Evolutionary conservation across 2,329 filamentous ascomycete species (phyloP).

Genomic region (Trichoderma guizhouense): DNA sequence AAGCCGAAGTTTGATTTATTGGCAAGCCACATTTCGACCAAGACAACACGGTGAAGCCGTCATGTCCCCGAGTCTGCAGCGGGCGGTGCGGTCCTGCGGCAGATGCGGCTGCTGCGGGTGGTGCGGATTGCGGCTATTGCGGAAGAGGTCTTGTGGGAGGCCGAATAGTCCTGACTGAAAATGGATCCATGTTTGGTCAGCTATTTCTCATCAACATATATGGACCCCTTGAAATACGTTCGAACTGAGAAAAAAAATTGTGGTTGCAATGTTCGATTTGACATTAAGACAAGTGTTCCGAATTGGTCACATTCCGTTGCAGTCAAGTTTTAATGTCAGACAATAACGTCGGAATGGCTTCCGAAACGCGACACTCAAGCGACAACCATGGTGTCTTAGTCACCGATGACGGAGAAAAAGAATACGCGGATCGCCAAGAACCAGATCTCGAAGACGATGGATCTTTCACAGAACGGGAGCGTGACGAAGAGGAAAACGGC

Average conservation of each 20-base stretch:
- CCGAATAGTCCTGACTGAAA: neutral
- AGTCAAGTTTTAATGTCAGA: too few species aligned
- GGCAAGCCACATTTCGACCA: neutral
- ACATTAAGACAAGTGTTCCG: neutral
- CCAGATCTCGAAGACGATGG: neutral
- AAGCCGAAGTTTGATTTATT: neutral
- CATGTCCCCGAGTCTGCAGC: neutral
- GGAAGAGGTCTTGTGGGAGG: neutral
- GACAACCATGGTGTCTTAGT: neutral
- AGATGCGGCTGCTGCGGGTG: neutral
- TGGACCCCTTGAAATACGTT: neutral
- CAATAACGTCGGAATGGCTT: neutral
- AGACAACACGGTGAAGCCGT: neutral
- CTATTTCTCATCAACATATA: neutral
- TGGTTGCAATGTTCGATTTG: neutral
- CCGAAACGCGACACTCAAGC: neutral
- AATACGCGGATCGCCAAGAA: neutral
- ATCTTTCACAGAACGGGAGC: neutral
- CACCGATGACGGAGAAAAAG: neutral
- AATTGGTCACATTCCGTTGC: neutral
- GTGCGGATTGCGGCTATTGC: slow-evolving; percentile 2
- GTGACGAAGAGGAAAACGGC: neutral
- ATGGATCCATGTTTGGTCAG: neutral
- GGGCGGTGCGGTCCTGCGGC: neutral
- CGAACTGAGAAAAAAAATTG: neutral